Evolutionary conservation across 768 basidiomycete species (phyloP).

Genomic region (Podaxis mareebaensis): DNA sequence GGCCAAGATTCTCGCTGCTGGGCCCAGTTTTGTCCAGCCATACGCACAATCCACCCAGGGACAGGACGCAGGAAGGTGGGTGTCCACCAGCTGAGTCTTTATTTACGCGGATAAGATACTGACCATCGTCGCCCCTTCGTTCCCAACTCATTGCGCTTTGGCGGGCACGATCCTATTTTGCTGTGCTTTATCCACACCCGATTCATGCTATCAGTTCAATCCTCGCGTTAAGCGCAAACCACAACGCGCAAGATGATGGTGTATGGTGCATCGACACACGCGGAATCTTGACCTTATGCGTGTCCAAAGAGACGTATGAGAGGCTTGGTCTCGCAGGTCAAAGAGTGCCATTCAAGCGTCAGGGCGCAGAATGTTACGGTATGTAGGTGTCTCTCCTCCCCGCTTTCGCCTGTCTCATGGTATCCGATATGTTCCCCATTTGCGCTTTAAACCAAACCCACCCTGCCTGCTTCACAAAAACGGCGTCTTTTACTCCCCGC

Average conservation of each 20-base stretch:
- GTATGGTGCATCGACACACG: constrained; percentile 72
- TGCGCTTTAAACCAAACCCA: background rate
- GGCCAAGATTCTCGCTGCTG: constrained; percentile 28
- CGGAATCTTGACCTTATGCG: constrained; percentile 56
- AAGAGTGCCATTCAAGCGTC: constrained; percentile 49
- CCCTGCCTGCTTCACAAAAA: background rate
- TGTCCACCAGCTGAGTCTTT: background rate
- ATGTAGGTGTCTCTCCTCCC: background rate
- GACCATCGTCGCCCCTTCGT: background rate
- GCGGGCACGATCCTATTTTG: background rate
- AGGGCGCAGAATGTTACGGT: constrained; percentile 6
- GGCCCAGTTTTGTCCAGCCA: background rate
- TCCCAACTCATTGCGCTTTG: background rate
- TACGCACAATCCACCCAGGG: background rate
- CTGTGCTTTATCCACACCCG: background rate
- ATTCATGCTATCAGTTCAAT: constrained; percentile 30
- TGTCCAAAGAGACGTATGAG: constrained; percentile 60
- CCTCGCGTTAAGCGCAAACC: constrained; percentile 35
- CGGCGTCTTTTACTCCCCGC: background rate
- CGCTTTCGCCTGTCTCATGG: background rate
- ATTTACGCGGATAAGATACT: background rate
- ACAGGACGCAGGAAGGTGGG: background rate
- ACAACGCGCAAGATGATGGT: constrained; percentile 41
- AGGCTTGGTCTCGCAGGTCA: constrained; percentile 59
- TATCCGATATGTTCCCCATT: background rate